Evolutionary conservation across 768 basidiomycete species (phyloP), one percentile per base, ranked within the genome.

Genomic region (Hemileccinum rubropunctum): DNA sequence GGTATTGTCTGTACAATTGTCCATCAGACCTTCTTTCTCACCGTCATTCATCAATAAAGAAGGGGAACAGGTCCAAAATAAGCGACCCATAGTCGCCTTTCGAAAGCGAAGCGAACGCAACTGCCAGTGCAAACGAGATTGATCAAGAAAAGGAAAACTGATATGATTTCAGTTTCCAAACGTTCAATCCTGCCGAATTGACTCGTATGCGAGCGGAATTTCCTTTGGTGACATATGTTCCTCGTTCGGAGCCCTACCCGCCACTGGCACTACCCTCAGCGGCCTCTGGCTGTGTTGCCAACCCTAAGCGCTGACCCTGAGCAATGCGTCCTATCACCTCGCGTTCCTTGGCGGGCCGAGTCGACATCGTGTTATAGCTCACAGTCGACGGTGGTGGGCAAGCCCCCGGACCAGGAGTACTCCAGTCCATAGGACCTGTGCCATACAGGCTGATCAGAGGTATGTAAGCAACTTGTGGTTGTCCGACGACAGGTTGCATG

Each of bases 171-270:
- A 36, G 20, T 4, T 2, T 23, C 1, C 26, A 10, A 2, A 12
- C 36, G 35, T 32, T 56, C 49, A 61, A 26, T 61, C 57, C 14
- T n/a, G n/a, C n/a, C 33, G 56, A 35, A 66, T 66, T 10, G 65
- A 66, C 0, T 66, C 65, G 42, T 66, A 66, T 2, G 65, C 23
- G 13, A 65, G 65, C 0, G 65, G 65, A 17, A 66, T 63, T 48
- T 66, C 65, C 21, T 52, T 59, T 4, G 59, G 65, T 13, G 53
- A 43, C 3, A 17, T 17, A n/a, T 45, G 55, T 28, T 59, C 58
- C 7, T 56, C 60, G 47, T 28, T 37, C 4, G 60, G 60, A 0
- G 63, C 65, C 41, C 61, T 36, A 6, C 65, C 65, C 0, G 53
- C 65, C 60, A 15, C 56, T 59, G 10, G 43, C 50, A 20, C 52